Percentiles rank a stretch among this genome's conserved stretches.
Conservation (phyloP, 2,329 filamentous ascomycete species). For the Exophiala phaeomuriformis region DNA sequence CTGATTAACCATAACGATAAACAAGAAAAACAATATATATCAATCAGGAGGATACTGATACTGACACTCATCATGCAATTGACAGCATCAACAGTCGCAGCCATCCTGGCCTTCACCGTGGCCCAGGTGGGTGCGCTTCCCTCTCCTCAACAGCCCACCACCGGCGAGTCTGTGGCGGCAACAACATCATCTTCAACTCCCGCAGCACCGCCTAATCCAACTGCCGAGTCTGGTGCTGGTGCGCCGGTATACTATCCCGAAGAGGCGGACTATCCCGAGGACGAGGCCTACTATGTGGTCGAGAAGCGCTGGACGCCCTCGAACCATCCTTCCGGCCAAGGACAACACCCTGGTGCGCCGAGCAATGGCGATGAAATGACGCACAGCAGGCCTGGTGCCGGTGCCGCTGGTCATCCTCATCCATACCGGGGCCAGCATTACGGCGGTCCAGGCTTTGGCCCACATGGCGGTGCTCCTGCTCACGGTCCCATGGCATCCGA, state of each 20-base stretch:
- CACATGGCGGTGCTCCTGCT: neutral
- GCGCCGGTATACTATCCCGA: slow-evolving; percentile 6
- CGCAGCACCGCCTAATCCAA: neutral
- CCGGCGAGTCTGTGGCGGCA: neutral
- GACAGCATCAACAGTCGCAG: slow-evolving; percentile 10
- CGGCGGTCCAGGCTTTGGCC: neutral
- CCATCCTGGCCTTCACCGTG: slow-evolving; percentile 15
- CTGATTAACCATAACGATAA: too few relatives aligned
- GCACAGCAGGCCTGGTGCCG: slow-evolving; percentile 3
- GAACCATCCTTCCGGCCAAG: neutral
- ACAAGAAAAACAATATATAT: neutral
- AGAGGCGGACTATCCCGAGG: neutral
- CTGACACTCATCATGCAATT: neutral
- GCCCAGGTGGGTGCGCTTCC: slow-evolving; percentile 14
- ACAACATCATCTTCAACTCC: neutral
- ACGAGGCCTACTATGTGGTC: neutral
- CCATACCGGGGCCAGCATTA: neutral
- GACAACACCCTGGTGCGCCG: neutral
- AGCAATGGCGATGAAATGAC: neutral
- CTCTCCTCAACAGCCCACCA: slow-evolving; percentile 3
- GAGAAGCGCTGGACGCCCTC: slow-evolving; percentile 9
- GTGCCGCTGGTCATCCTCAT: neutral
- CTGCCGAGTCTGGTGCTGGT: neutral
- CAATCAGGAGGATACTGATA: neutral
- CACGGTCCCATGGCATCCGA: slow-evolving; percentile 14